Percentiles rank a stretch among this genome's conserved stretches.
phyloP scores from a whole-genome alignment of 2,329 filamentous ascomycete genomes.

The Tolypocladium sp. region DNA sequence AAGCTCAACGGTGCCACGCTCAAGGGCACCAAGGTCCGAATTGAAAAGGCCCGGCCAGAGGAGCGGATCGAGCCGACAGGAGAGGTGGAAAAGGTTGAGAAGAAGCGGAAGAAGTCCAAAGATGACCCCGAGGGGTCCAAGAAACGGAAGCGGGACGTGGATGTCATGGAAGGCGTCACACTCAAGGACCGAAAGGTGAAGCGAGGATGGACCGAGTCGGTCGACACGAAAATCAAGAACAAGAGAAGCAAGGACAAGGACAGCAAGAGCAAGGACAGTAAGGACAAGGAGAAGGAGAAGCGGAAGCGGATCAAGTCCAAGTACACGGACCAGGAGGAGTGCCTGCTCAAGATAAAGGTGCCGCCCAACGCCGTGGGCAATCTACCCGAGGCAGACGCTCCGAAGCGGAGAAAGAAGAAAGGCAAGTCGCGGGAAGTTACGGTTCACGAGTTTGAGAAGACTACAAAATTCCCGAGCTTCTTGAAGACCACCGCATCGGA shows the following conservation, averaged over 20 bases:
- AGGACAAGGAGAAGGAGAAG: conserved; percentile 42
- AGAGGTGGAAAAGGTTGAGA: conserved; percentile 18
- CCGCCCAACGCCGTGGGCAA: conserved; percentile 39
- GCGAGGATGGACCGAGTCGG: conserved; percentile 76
- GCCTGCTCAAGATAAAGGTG: conserved; percentile 74
- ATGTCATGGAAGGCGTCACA: conserved; percentile 56
- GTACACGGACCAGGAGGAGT: conserved; percentile 72
- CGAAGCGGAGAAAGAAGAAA: conserved; percentile 52
- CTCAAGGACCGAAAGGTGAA: conserved; percentile 73
- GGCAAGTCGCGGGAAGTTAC: conserved; percentile 45
- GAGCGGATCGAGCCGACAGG: conserved; percentile 23
- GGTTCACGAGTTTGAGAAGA: conserved; percentile 86
- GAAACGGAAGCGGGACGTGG: conserved; percentile 42
- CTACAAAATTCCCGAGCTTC: conserved; percentile 73
- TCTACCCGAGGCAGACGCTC: conserved; percentile 27
- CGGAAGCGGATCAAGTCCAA: conserved; percentile 59
- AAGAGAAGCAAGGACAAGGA: conserved; percentile 38
- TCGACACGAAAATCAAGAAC: conserved; percentile 36
- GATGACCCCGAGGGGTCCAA: conserved; percentile 23
- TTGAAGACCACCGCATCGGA: conserved; percentile 44
- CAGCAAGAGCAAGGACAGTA: conserved; percentile 38
- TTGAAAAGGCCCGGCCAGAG: conserved; percentile 68
- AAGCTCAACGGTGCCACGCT: conserved; percentile 83
- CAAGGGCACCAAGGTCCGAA: conserved; percentile 73
- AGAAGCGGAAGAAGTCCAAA: conserved; percentile 24